Evolutionary conservation across 352 stramenopile species (phyloP), one percentile per base, ranked within the genome.

Genomic region (Albugo laibachii): DNA sequence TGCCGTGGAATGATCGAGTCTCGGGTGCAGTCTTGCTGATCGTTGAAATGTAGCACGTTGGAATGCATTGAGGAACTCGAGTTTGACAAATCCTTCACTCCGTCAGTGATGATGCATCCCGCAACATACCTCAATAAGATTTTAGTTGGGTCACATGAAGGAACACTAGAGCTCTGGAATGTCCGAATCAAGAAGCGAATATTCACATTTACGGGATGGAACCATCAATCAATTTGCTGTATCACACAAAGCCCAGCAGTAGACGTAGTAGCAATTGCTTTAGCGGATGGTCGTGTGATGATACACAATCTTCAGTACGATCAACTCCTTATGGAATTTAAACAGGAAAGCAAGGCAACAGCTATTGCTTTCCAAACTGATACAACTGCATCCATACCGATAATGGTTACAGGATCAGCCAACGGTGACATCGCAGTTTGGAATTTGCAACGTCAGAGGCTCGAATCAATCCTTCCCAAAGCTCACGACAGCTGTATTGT

Each of bases 41-140:
- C 40, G 37, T 15, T 58, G 16, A 16, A 13, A 11, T 47, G 21
- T 41, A 71, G 59, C 14, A 74, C 71, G 6, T 72, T 83, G 59
- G 60, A 79, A 40, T 42, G 65, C 40, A 37, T 88, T 16, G 60
- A 83, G 37, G 63, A 64, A 14, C 37, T 85, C 43, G 56, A 37
- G 14, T 88, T 92, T 39, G 54, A 65, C 1, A 21, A 39, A 5
- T 43, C 50, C 0, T 89, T 89, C 47, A 83, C 69, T 19, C 77
- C 78, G 19, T 77, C 71, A 6, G 63, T 70, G 16, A 73, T 95
- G 50, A 50, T 94, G 53, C 88, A 97, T 57, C 88, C 88, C 16
- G 61, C 73, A 39, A 96, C 87, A 39, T 97, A 96, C 62, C 50
- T 97, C 11, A 96, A 97, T 76, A 97, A 97, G 66, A 66, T 96